These are phyloP conservation scores for Suillus bovinus DNA, from an alignment of 768 basidiomycete species.

Conservation along the genomic window DNA sequence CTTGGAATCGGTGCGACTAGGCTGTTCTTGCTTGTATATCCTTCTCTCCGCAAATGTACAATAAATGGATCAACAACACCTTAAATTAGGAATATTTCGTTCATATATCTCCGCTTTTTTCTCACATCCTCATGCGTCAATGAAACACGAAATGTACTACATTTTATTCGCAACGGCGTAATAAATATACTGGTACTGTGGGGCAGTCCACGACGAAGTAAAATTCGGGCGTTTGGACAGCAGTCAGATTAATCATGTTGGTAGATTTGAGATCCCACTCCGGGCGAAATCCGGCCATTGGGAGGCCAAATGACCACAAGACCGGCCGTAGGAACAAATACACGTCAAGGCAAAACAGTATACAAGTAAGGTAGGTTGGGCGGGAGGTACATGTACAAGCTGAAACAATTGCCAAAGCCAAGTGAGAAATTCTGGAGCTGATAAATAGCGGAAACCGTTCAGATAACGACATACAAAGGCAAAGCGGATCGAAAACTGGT, in stretches of 20 bases:
- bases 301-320: background rate
- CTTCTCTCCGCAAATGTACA: constrained; percentile 15
- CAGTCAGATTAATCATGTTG: background rate
- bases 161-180: constrained; percentile 7
- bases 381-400: constrained; percentile 8
- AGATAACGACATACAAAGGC: constrained; percentile 7
- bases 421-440: constrained; percentile 11
- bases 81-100: constrained; percentile 16
- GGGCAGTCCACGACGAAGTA: background rate
- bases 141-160: background rate
- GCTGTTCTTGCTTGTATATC: constrained; percentile 30
- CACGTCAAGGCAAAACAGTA: constrained; percentile 30
- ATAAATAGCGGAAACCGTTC: constrained; percentile 14
- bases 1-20: constrained; percentile 14
- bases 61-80: constrained; percentile 11
- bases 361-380: constrained; percentile 33
- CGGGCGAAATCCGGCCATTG: background rate
- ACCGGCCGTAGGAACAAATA: constrained; percentile 22
- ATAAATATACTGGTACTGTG: background rate
- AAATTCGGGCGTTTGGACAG: background rate
- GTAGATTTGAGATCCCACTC: background rate
- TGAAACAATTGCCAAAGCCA: constrained; percentile 5
- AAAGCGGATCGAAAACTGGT: constrained; percentile 6
- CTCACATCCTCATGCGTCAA: constrained; percentile 24
- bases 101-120: constrained; percentile 7